These are phyloP conservation scores for Starmerella sirachaensis DNA, from an alignment of 805 yeast species.

Conservation along the genomic window DNA sequence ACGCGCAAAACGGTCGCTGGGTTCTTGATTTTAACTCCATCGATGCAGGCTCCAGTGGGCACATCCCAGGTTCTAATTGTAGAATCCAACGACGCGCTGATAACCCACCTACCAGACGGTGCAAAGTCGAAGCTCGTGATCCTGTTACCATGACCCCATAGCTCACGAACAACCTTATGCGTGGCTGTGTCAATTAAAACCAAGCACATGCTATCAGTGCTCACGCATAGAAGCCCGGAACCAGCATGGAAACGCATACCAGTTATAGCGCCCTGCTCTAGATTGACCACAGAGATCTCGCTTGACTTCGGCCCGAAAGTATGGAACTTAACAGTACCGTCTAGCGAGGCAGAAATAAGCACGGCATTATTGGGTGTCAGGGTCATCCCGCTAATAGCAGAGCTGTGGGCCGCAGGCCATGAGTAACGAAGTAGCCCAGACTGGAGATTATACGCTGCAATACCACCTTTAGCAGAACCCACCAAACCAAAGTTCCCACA, in stretches of 20 bases:
- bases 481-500: conserved; percentile 94
- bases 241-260: conserved; percentile 63
- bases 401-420: conserved; percentile 49
- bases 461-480: conserved; percentile 77
- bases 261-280: conserved; percentile 64
- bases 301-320: conserved; percentile 46
- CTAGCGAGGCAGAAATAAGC: conserved; percentile 78
- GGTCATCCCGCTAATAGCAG: conserved; percentile 74
- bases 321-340: conserved; percentile 78
- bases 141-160: conserved; percentile 82
- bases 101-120: conserved; percentile 92
- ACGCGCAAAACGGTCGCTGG: conserved; percentile 74
- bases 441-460: conserved; percentile 79
- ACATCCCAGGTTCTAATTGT: conserved; percentile 94
- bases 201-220: conserved; percentile 75
- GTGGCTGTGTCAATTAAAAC: conserved; percentile 74
- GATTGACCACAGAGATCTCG: conserved; percentile 34
- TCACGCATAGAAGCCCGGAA: conserved; percentile 74
- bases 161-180: conserved; percentile 68
- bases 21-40: conserved; percentile 64
- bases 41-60: conserved; percentile 94
- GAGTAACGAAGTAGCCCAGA: conserved; percentile 72
- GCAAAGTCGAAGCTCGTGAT: conserved; percentile 81
- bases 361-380: conserved; percentile 82
- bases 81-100: conserved; percentile 69